Percentiles rank a stretch among this genome's conserved stretches.
Evolutionary conservation across 2,329 filamentous ascomycete species (phyloP).

Genomic region (Penicillium rolfsii): DNA sequence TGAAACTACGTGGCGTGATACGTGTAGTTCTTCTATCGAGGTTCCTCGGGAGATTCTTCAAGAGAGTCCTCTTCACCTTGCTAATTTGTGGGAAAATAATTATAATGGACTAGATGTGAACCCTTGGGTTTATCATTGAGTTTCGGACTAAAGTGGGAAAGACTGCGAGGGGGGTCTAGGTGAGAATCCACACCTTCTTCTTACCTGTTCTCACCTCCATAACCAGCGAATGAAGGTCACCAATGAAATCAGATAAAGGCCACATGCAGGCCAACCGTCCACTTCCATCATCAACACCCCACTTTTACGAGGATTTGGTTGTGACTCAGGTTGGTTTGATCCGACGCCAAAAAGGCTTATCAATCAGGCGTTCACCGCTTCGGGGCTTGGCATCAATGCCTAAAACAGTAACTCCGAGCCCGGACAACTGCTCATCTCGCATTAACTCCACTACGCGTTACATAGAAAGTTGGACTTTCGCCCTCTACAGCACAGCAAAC

Average conservation of each 20-base stretch:
- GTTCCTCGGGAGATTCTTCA: too few species aligned
- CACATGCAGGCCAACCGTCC: background rate
- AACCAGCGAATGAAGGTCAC: background rate
- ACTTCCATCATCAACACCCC: background rate
- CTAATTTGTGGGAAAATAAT: too few species aligned
- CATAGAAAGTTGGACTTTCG: slow-evolving; percentile 8
- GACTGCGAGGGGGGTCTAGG: too few species aligned
- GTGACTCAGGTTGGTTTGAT: slow-evolving; percentile 1
- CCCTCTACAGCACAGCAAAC: background rate
- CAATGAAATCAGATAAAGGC: slow-evolving; percentile 1
- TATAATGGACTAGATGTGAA: too few species aligned
- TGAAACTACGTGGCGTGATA: too few species aligned
- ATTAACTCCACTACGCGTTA: slow-evolving; percentile 1
- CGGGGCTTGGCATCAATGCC: slow-evolving; percentile 15
- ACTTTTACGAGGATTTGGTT: background rate
- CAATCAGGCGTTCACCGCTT: slow-evolving; percentile 9
- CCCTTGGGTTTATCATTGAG: too few species aligned
- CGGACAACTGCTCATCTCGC: slow-evolving; percentile 3
- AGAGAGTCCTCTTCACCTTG: too few species aligned
- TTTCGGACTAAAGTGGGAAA: too few species aligned
- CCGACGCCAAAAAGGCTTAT: slow-evolving; percentile 4
- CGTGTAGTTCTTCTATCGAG: too few species aligned
- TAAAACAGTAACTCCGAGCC: slow-evolving; percentile 4
- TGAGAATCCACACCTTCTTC: too few species aligned
- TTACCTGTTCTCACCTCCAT: too few species aligned